Evolutionary conservation across 306 rosid genomes (phyloP), one percentile per base, ranked within the genome.

Genomic region (Inga leiocalycina): DNA sequence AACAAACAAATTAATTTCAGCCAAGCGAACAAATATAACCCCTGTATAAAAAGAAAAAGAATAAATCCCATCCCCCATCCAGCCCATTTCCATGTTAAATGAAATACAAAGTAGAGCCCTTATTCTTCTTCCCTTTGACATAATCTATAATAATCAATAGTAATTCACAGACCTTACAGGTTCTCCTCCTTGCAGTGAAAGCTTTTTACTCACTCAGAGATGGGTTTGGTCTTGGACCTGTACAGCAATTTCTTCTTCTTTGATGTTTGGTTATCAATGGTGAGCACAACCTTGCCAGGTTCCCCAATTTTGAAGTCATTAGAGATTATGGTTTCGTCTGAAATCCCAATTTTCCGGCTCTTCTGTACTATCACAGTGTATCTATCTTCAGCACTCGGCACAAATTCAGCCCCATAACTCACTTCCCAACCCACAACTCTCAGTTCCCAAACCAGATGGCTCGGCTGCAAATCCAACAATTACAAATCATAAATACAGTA

Each of bases 211-310:
- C 46, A 88, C 41, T 92, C 91, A 8, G 90, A 79, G 52, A 76
- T 71, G 82, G 97, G 79, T 84, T 86, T 93, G 94, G 87, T 85
- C 94, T 93, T 96, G 84, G 86, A 92, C 95, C 99, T 89, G 90
- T 92, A 96, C 20, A 96, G 86, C 79, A 96, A 92, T 87, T 93
- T 93, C 97, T 96, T 96, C 94, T 93, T 96, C 90, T 93, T 96
- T 52, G 94, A 92, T 87, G 91, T 87, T 82, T 89, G 98, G 87
- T 93, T 93, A 77, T 93, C 97, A 62, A 96, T 83, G 86, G 86
- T 91, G 86, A 96, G 97, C 61, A 93, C 89, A n/a, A 71, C 75
- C 35, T 44, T 71, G 5, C 75, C 75, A 22, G 75, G 35, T 44
- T 71, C 75, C 56, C 98, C 94, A 27, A 82, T 64, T 71, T 90